Base-by-base conservation (phyloP, 495 filamentous ascomycete genomes). In the Cercophora samala region DNA sequence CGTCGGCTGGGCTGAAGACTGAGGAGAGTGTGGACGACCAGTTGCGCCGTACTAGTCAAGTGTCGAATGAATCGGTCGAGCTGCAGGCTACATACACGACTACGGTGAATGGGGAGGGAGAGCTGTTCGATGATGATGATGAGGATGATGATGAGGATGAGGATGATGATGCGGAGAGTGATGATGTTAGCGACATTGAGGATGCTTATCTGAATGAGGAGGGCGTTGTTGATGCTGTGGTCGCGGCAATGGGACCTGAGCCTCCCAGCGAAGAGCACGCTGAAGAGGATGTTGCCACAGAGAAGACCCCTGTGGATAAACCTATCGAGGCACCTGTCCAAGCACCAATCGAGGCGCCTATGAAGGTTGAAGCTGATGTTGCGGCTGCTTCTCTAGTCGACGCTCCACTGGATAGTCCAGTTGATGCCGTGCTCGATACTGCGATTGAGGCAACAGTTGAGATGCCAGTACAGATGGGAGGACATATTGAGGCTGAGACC, bases 91-190 rank as follows among this genome's bases (percentile, higher is more conserved):
- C 69, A 23, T 64, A 72, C 19, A 64, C 64, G 0, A 69, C 71
- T 18, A 74, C 73, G 0, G 73, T 74, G n/a, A 62, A 73, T 13
- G 75, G 72, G 3, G 58, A 71, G 5, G 70, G 71, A 23, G 63
- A 66, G 11, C 60, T 72, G 17, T 74, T 76, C 56, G 69, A 74
- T 19, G 64, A 32, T 17, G 51, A 60, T n/a, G 25, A 65, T 1
- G 8, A 29, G 0, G 53, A 59, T 1, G 52, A 21, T 3, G 53
- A 64, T 19, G 4, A 62, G 0, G 25, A 21, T 60, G 69, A 74
- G 18, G 64, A 32, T 17, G 51, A 60, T n/a, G 25, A 65, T 1
- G 8, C 54, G 2, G 53, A 59, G 1, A 52, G 22, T 5, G 53
- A 64, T n/a, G 3, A 62, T 2, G 25, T 56, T 13, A 22, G 19